These are phyloP conservation scores for Astragalus membranaceus DNA, from an alignment of 306 rosid species.

Conservation along the genomic window DNA sequence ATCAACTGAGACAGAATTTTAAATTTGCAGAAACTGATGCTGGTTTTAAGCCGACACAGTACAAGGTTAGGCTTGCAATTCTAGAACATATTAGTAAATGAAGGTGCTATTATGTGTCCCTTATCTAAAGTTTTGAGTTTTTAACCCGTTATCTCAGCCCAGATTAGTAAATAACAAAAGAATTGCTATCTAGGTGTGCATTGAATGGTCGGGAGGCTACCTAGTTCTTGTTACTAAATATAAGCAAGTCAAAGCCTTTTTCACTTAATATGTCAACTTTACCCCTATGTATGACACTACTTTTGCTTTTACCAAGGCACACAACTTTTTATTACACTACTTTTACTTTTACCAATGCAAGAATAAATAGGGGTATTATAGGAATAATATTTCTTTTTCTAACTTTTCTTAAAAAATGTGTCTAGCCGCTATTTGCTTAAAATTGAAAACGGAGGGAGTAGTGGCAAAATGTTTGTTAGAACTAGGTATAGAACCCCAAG, in stretches of 20 bases:
- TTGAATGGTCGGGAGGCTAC: not conserved
- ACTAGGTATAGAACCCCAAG: not conserved
- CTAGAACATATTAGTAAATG: not conserved
- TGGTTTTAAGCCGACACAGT: slow-evolving; percentile 57
- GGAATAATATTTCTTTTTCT: too few species aligned
- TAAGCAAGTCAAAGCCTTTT: too few species aligned
- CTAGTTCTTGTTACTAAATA: too few species aligned
- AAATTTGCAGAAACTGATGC: slow-evolving; percentile 59
- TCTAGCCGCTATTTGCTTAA: too few species aligned
- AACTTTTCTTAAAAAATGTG: too few species aligned
- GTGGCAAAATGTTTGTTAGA: not conserved
- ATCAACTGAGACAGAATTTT: not conserved
- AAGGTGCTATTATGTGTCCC: not conserved
- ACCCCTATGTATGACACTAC: too few species aligned
- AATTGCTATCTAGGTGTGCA: not conserved
- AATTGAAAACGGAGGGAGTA: too few species aligned
- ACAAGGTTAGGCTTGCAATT: slow-evolving; percentile 39
- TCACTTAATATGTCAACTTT: too few species aligned
- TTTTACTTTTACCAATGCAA: too few species aligned
- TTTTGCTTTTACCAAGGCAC: too few species aligned
- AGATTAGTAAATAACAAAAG: not conserved
- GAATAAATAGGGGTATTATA: too few species aligned
- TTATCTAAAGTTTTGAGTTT: not conserved
- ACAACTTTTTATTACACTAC: too few species aligned
- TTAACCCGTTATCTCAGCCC: not conserved